Evolutionary conservation across 2,329 filamentous ascomycete species (phyloP).

Genomic region (Fusarium sp.): DNA sequence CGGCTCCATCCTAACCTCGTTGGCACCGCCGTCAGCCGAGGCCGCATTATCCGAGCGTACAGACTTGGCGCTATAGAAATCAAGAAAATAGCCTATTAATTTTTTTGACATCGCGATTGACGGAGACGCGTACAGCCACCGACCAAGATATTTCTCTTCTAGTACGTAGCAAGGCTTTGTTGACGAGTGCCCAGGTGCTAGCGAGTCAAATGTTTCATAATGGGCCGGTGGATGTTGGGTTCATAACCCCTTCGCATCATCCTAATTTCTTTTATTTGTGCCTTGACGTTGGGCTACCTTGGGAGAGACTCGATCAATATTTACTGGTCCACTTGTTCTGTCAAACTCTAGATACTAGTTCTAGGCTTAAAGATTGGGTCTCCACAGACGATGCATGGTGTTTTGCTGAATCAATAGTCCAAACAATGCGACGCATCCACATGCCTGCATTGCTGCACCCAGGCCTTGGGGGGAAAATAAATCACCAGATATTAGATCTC

Average conservation of each 20-base stretch:
- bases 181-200: constrained; percentile 4
- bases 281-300: neutral
- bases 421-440: no score
- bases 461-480: no score
- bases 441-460: no score
- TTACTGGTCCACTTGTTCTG: constrained; percentile 9
- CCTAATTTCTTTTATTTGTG: neutral
- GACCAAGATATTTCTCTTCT: neutral
- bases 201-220: constrained; percentile 8
- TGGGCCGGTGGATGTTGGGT: neutral
- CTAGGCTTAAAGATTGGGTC: constrained; percentile 15
- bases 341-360: neutral
- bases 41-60: constrained; percentile 35
- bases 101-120: constrained; percentile 12
- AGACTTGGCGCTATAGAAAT: constrained; percentile 34
- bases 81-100: constrained; percentile 9
- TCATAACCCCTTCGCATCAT: constrained; percentile 4
- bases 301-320: neutral
- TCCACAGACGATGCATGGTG: neutral
- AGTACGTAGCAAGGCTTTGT: neutral
- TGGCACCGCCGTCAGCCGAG: constrained; percentile 23
- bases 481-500: no score
- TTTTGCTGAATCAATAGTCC: neutral
- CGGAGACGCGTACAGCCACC: neutral
- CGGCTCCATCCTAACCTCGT: constrained; percentile 20